These are phyloP conservation scores for Kwoniella dendrophila DNA, from an alignment of 768 basidiomycete species.

Conservation along the genomic window DNA sequence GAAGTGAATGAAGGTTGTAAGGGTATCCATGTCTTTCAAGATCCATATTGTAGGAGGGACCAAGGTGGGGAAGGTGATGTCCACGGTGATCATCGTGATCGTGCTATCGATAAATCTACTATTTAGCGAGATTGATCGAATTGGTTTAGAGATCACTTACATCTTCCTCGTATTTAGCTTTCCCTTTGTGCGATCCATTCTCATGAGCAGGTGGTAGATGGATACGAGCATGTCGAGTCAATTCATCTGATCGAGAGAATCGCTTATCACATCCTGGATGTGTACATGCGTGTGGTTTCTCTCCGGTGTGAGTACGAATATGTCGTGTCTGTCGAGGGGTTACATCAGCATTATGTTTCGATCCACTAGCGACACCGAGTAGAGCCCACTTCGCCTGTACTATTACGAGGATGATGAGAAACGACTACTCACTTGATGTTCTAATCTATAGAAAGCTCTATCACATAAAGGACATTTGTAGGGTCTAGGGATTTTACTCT, in stretches of 20 bases:
- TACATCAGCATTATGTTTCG: neutral
- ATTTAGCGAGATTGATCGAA: neutral
- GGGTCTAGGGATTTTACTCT: conserved; percentile 67
- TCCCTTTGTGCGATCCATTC: conserved; percentile 57
- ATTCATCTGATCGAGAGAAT: conserved; percentile 96
- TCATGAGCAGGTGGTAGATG: conserved; percentile 74
- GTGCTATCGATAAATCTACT: conserved; percentile 11
- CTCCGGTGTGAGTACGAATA: conserved; percentile 96
- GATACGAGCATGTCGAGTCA: conserved; percentile 92
- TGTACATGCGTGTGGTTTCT: conserved; percentile 92
- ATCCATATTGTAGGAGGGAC: conserved; percentile 50
- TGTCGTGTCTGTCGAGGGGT: conserved; percentile 75
- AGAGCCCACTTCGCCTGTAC: no score
- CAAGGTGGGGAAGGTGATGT: conserved; percentile 39
- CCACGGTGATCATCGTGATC: conserved; percentile 40
- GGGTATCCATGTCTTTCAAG: conserved; percentile 46
- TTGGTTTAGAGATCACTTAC: conserved; percentile 59
- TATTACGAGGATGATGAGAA: conserved; percentile 3
- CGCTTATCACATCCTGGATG: conserved; percentile 96
- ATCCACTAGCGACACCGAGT: no score
- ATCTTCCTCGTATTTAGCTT: conserved; percentile 61
- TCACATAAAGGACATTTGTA: conserved; percentile 98
- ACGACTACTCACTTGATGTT: conserved; percentile 75
- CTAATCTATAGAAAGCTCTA: conserved; percentile 91
- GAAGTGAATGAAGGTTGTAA: conserved; percentile 37